Evolutionary conservation across 164 flowering plant genomes (phyloP).

Genomic region (Magnolia kwangsiensis): DNA sequence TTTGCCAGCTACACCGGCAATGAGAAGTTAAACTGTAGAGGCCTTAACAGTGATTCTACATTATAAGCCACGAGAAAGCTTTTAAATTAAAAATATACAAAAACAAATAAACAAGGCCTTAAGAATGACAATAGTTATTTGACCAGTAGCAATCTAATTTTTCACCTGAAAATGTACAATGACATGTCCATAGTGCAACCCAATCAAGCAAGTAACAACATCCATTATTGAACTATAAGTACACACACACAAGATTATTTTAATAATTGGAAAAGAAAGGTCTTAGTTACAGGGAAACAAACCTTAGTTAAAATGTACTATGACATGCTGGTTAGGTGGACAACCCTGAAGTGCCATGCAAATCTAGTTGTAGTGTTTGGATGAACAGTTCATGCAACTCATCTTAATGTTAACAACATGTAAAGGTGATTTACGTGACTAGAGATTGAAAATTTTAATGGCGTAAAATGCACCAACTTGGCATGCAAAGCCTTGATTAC

Average conservation of each 20-base stretch:
- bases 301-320: no score
- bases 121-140: no score
- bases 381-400: background rate
- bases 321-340: background rate
- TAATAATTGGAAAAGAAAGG: no score
- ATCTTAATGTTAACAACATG: no score
- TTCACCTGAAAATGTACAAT: conserved; percentile 60
- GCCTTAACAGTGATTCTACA: conserved; percentile 27
- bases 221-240: conserved; percentile 66
- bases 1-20: conserved; percentile 66
- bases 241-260: no score
- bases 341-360: background rate
- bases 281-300: no score
- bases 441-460: background rate
- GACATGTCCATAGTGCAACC: conserved; percentile 73
- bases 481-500: background rate
- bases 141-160: background rate
- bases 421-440: background rate
- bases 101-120: background rate
- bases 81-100: background rate
- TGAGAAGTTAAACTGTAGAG: conserved; percentile 54
- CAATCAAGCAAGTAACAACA: conserved; percentile 68
- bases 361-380: background rate
- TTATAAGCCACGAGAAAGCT: background rate
- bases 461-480: background rate